Conservation (phyloP, 495 filamentous ascomycete genomes). For the Aspergillus avenaceus region DNA sequence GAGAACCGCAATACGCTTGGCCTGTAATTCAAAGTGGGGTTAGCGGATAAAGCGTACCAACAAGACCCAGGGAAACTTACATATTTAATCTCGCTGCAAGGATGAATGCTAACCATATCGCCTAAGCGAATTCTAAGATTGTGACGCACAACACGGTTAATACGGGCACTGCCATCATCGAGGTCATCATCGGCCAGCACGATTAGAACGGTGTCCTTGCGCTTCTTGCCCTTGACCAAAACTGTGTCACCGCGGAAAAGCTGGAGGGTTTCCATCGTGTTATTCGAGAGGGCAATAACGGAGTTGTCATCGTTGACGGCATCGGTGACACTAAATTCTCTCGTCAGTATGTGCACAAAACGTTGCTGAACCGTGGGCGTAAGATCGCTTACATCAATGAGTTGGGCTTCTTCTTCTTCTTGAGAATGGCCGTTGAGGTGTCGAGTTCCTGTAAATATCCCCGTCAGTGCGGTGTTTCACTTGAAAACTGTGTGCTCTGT, state of each 20-base stretch:
- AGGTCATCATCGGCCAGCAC: conserved; percentile 96
- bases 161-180: conserved; percentile 91
- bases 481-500: not conserved
- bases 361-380: too few species aligned
- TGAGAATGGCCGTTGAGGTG: conserved; percentile 94
- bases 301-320: conserved; percentile 99
- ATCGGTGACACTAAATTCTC: conserved; percentile 77
- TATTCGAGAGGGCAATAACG: conserved; percentile 95
- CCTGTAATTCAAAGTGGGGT: conserved; percentile 46
- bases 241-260: conserved; percentile 98
- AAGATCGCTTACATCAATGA: conserved; percentile 73
- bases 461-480: conserved; percentile 21
- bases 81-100: conserved; percentile 99
- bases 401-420: conserved; percentile 99
- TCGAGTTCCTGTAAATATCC: conserved; percentile 66
- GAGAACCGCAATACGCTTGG: conserved; percentile 97
- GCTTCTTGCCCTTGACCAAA: conserved; percentile 97
- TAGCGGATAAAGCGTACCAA: conserved; percentile 10
- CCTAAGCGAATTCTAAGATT: conserved; percentile 98
- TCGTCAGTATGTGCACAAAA: too few species aligned
- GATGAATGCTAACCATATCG: conserved; percentile 92
- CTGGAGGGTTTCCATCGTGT: conserved; percentile 97
- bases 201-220: conserved; percentile 97
- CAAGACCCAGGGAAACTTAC: conserved; percentile 47
- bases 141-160: conserved; percentile 97